Conservation (phyloP, 169 alveolate species). For the Cryptosporidium muris region DNA sequence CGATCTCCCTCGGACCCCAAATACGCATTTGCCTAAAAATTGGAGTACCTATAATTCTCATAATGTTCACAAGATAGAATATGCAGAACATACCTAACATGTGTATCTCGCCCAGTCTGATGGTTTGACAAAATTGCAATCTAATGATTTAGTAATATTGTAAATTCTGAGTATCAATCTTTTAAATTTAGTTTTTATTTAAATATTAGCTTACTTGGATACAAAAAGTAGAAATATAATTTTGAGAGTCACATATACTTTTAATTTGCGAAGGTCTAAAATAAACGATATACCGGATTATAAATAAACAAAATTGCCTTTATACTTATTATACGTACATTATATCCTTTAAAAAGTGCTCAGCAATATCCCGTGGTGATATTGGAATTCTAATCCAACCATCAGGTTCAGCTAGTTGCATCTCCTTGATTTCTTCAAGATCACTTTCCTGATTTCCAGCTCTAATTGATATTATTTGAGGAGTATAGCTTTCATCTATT, state of each 20-base stretch:
- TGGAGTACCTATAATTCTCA: neutral
- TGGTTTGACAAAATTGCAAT: conserved; percentile 82
- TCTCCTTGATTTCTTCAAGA: conserved; percentile 71
- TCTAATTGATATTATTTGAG: conserved; percentile 81
- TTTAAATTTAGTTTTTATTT: conserved; percentile 1
- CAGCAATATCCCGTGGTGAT: conserved; percentile 73
- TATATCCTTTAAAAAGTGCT: conserved; percentile 78
- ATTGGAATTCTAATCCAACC: conserved; percentile 71
- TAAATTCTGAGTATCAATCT: neutral
- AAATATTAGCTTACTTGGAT: conserved; percentile 40
- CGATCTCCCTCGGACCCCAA: conserved; percentile 70
- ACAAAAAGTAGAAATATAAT: conserved; percentile 66
- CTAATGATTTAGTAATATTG: conserved; percentile 40
- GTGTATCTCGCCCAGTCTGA: conserved; percentile 86
- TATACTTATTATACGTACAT: conserved; percentile 76
- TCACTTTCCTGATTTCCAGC: conserved; percentile 80
- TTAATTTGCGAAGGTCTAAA: conserved; percentile 74
- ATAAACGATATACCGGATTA: conserved; percentile 66
- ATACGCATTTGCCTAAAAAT: conserved; percentile 57
- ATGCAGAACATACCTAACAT: conserved; percentile 79
- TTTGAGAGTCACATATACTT: conserved; percentile 78
- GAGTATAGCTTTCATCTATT: conserved; percentile 86
- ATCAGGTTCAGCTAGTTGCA: conserved; percentile 68
- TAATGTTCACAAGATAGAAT: neutral
- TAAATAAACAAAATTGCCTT: conserved; percentile 67